These are phyloP conservation scores for Neurospora discreta DNA, from an alignment of 495 filamentous ascomycete species.

Conservation along the genomic window DNA sequence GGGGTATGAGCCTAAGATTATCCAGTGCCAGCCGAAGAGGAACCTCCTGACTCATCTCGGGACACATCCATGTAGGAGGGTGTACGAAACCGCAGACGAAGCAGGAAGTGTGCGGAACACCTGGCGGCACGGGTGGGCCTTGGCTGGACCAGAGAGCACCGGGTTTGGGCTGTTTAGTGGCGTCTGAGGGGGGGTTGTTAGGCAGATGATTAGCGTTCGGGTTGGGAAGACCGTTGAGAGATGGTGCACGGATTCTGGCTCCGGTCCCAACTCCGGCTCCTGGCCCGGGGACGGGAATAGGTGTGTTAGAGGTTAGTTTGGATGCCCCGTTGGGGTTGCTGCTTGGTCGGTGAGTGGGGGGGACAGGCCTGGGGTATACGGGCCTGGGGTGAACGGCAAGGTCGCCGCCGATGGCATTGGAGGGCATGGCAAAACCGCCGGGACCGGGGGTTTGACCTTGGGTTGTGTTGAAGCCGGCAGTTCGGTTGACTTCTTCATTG, in stretches of 20 bases:
- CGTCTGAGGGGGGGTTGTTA: background rate
- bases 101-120: constrained; percentile 13
- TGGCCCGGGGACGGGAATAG: background rate
- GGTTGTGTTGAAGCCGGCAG: constrained; percentile 1
- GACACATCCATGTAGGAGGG: constrained; percentile 14
- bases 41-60: constrained; percentile 21
- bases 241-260: background rate
- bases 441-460: background rate
- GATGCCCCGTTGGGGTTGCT: background rate
- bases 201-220: background rate
- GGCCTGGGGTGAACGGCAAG: background rate
- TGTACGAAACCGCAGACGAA: constrained; percentile 23
- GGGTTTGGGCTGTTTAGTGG: background rate
- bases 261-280: background rate
- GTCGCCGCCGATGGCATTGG: background rate
- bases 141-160: background rate
- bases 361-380: too few relatives aligned
- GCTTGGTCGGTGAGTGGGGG: background rate
- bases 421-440: background rate
- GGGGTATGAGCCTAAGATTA: background rate
- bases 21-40: constrained; percentile 18
- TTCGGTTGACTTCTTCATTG: background rate
- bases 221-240: background rate
- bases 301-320: background rate
- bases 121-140: background rate